Evolutionary conservation across 2,329 filamentous ascomycete species (phyloP).

Genomic region (Arachnopeziza araneosa): DNA sequence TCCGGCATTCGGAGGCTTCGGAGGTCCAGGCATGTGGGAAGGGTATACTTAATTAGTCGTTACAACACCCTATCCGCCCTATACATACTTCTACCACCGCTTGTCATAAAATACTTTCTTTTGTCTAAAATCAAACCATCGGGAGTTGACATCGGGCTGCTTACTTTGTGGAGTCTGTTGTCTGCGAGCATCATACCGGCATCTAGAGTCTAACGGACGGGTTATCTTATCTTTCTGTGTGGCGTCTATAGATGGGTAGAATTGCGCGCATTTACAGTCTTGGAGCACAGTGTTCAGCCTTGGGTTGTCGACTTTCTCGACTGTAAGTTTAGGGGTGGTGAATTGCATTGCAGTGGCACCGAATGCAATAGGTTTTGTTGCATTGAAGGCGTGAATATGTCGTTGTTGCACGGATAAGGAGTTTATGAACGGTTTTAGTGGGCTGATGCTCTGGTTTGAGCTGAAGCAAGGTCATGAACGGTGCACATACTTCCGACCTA

Average conservation of each 20-base stretch:
- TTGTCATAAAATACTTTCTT: neutral
- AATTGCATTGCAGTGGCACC: neutral
- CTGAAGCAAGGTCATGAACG: neutral
- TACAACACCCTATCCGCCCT: neutral
- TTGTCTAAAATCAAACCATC: neutral
- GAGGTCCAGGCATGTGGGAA: constrained; percentile 61
- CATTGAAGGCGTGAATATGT: neutral
- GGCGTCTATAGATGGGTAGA: neutral
- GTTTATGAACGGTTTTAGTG: neutral
- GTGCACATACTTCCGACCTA: neutral
- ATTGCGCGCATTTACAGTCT: neutral
- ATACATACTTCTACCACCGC: neutral
- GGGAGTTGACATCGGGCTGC: neutral
- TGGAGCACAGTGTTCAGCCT: neutral
- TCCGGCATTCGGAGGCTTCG: constrained; percentile 43
- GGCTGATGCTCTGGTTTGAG: neutral
- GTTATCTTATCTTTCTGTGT: neutral
- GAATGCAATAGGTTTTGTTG: neutral
- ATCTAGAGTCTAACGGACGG: neutral
- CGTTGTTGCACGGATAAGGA: neutral
- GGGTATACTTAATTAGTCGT: neutral
- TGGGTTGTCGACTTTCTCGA: neutral
- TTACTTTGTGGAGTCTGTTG: neutral
- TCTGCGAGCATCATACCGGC: neutral
- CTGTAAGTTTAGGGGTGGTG: neutral